Conservation (phyloP, 1,284 basidiomycete genomes). For the Limonomyces culmigenus region DNA sequence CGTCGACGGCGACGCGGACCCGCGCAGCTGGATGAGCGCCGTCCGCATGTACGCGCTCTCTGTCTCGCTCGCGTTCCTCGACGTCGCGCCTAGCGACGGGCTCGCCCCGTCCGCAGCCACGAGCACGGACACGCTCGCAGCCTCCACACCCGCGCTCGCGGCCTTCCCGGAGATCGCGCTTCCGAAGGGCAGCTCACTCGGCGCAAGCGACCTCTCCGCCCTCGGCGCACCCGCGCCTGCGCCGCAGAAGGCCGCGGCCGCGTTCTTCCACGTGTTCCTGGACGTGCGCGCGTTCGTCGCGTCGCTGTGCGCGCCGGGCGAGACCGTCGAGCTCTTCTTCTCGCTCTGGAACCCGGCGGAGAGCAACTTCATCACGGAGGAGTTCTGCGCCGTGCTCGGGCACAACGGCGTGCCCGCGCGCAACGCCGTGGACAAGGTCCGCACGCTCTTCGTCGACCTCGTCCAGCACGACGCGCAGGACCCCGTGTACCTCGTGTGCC, state of each 20-base stretch:
- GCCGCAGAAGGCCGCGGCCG: constrained; percentile 26
- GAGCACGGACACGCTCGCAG: constrained; percentile 10
- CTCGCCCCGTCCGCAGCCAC: too few species aligned
- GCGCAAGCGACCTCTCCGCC: too few species aligned
- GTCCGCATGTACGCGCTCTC: constrained; percentile 85
- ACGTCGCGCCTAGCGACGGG: too few species aligned
- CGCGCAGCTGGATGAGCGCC: constrained; percentile 69
- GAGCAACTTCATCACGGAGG: constrained; percentile 82
- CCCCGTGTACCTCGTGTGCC: constrained; percentile 76
- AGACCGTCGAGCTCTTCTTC: constrained; percentile 87
- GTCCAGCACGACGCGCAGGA: constrained; percentile 74
- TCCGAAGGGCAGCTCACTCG: neutral
- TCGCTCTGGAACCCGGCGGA: constrained; percentile 82
- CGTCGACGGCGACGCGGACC: constrained; percentile 59
- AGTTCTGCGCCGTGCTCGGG: constrained; percentile 81
- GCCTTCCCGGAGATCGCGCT: constrained; percentile 5
- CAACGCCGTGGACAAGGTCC: constrained; percentile 50
- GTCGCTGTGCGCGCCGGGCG: constrained; percentile 75
- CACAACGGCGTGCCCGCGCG: constrained; percentile 79
- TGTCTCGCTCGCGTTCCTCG: constrained; percentile 67
- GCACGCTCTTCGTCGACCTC: constrained; percentile 83
- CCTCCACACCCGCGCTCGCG: constrained; percentile 7
- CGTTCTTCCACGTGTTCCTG: constrained; percentile 76
- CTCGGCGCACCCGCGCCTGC: too few species aligned
- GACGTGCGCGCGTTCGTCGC: constrained; percentile 88